Base-by-base conservation (phyloP, 2,329 filamentous ascomycete genomes). In the Hypoxylon rubiginosum region DNA sequence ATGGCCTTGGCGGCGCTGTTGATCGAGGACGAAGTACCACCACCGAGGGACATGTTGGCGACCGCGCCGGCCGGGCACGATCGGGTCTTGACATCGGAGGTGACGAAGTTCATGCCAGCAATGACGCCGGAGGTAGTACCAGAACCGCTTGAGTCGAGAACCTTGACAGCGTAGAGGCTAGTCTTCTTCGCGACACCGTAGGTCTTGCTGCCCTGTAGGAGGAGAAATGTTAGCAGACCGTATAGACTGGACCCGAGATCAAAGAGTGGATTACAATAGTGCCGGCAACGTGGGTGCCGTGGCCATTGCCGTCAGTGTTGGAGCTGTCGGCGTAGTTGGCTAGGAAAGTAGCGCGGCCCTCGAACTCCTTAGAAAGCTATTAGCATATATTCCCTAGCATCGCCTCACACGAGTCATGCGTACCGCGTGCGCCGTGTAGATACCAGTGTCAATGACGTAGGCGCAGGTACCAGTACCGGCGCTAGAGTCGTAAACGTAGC, bases 391-490 rank as follows among this genome's bases (percentile, higher is more conserved):
- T 19, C 36, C 3, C 34, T 17, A 4, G n/a, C 6, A 8, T 4
- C 15, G 17, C 43, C 17, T 32, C 39, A 17, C 39, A 17, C 30
- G 30, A 53, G 57, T 55, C 26, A 56, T 21, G 58, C 73, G 9
- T 74, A 76, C 74, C 51, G 74, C 28, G 58, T 89, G 86, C 4
- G 73, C 61, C 19, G 76, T 79, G 45, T 80, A 79, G 56, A 88
- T 82, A 39, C 86, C 86, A 0, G 83, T 86, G 73, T 89, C 86
- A 59, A 88, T 76, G 55, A 89, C 76, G 72, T 88, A 89, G 52
- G 82, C 78, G 64, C 80, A 87, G 55, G 77, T 81, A 32, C 75
- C 79, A 13, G 72, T 59, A 13, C 83, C 83, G 21, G 81, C 80
- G 19, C 72, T 77, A 8, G 70, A 62, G 64, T 84, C 80, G 72